Base-by-base conservation (phyloP, 2,329 filamentous ascomycete genomes). In the Botrytis fragariae region DNA sequence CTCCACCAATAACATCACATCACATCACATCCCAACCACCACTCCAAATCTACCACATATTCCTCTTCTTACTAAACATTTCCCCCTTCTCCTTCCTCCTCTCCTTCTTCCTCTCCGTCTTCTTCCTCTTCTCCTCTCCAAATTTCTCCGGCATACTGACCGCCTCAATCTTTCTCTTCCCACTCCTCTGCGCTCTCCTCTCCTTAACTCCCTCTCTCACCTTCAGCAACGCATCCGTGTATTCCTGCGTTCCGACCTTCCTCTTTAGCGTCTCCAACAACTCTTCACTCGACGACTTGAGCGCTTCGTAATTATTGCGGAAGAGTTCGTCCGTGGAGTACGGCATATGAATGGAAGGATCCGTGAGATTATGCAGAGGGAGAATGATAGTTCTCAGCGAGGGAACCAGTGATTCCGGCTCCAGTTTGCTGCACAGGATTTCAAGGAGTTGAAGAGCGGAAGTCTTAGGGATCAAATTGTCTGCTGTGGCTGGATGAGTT, bases 81-180 rank as follows among this genome's bases (percentile, higher is more conserved):
- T 86, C 84, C 0, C 92, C 91, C 82, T 89, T 93, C 82, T 92
- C 92, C 87, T 94, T 97, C 81, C 91, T 90, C 82, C 91, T 90
- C 78, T 92, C 91, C 84, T 91, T 94, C 86, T 96, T 96, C 85
- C 91, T 90, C 81, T 96, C 93, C 75, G 92, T 87, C 85, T 92
- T 94, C 85, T 91, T 93, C 81, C 88, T 90, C 89, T 98, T 98
- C 78, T 92, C 90, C 79, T 87, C 86, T 42, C 91, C 93, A 78
- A 90, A 90, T 80, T 87, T 91, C 83, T 96, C 95, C 1, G 96
- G 96, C 79, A 92, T 89, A 68, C 88, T 88, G 37, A 99, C 90
- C 18, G 93, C 93, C 81, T 97, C 95, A 76, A 98, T 93, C 83
- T 93, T 93, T 79, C 96, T 89, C 88, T 99, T 99, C 76, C 87